Conservation (phyloP, 257 asterid species). For the Ilex aquifolium region DNA sequence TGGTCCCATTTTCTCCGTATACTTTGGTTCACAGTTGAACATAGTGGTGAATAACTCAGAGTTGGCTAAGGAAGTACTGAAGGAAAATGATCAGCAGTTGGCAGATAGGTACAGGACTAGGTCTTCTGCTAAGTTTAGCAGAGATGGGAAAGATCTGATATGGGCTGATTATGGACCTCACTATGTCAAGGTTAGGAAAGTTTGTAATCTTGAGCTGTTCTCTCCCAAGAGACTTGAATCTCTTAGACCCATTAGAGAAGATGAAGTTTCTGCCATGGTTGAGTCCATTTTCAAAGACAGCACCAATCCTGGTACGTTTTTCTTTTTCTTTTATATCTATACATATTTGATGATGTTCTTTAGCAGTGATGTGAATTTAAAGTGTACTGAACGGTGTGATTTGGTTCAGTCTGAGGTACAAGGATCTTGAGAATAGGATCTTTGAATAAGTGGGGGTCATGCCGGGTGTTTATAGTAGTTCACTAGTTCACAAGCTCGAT, state of each 20-base stretch:
- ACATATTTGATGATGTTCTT: too few species aligned
- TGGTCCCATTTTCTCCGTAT: constrained; percentile 31
- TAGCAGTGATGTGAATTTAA: too few species aligned
- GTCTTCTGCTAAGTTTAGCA: constrained; percentile 41
- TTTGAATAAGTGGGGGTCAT: too few species aligned
- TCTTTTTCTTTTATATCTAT: too few species aligned
- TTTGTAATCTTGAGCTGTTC: constrained; percentile 78
- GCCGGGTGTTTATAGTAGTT: too few species aligned
- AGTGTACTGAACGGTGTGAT: too few species aligned
- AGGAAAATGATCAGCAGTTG: constrained; percentile 32
- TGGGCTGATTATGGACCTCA: constrained; percentile 96
- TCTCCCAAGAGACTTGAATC: constrained; percentile 64
- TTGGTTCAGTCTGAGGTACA: too few species aligned
- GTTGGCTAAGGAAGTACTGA: constrained; percentile 29
- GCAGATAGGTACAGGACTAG: constrained; percentile 30
- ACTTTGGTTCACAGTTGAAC: constrained; percentile 27
- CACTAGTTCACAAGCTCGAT: too few species aligned
- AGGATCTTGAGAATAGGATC: too few species aligned
- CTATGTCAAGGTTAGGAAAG: constrained; percentile 73
- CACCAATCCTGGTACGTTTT: constrained; percentile 42
- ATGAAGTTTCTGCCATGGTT: constrained; percentile 78
- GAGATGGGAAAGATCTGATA: constrained; percentile 68
- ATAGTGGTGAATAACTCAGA: constrained; percentile 24
- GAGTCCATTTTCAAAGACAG: constrained; percentile 51
- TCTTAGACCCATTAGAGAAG: constrained; percentile 75